These are phyloP conservation scores for Ceratocystis eucalypticola DNA, from an alignment of 2,329 filamentous ascomycete genomes.

Conservation along the genomic window DNA sequence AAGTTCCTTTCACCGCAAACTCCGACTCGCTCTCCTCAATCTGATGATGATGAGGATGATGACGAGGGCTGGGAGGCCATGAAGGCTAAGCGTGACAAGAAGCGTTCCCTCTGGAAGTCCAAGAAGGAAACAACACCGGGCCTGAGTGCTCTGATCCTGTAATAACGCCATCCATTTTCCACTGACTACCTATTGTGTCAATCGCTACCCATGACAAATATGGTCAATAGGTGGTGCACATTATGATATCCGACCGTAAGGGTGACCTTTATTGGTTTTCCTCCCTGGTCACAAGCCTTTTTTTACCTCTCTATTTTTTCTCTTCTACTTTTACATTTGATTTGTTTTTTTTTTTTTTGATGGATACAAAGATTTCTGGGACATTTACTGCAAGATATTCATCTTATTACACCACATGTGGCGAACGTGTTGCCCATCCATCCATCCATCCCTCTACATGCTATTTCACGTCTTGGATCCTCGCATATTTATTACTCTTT, in stretches of 20 bases:
- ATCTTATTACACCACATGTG: background rate
- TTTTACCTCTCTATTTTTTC: background rate
- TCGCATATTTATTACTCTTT: background rate
- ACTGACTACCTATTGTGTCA: background rate
- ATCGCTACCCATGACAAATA: background rate
- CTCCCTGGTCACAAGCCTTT: background rate
- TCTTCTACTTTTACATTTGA: background rate
- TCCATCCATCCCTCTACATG: background rate
- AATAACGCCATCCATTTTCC: background rate
- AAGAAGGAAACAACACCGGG: slow-evolving; percentile 43
- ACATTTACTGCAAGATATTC: background rate
- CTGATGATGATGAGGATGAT: slow-evolving; percentile 45
- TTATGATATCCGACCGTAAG: slow-evolving; percentile 10
- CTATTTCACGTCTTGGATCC: background rate
- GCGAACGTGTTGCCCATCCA: background rate
- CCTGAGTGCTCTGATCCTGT: slow-evolving; percentile 35
- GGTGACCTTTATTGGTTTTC: background rate
- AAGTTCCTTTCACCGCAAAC: slow-evolving; percentile 23
- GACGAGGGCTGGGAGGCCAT: slow-evolving; percentile 58
- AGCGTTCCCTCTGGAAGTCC: slow-evolving; percentile 49
- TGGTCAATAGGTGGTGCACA: background rate
- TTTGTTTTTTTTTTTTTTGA: slow-evolving; percentile 3
- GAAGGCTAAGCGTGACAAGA: slow-evolving; percentile 55
- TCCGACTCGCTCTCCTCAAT: slow-evolving; percentile 28
- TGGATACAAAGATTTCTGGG: slow-evolving; percentile 7